Evolutionary conservation across 148 eudicot genomes (phyloP), one percentile per base, ranked within the genome.

Genomic region (Camellia granthamiana): DNA sequence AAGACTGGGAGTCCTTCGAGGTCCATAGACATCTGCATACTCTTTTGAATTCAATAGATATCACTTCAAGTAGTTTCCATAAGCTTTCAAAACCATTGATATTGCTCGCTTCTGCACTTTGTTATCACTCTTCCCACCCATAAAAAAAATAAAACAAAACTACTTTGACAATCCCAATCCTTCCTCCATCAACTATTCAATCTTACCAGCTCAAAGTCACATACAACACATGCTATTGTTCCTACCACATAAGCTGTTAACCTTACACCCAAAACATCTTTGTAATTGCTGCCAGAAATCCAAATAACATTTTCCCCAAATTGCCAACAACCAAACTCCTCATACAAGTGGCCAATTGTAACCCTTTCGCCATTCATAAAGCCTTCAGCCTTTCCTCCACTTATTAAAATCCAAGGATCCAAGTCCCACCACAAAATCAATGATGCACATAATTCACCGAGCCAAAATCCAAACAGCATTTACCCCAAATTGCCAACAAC

Each of bases 281-380:
- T 2, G 42, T 21, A 10, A 16, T 9, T 72, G 59, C 12, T 21
- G 51, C 75, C 19, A 5, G 15, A 54, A 51, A 72, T 72, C 19
- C 75, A 47, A 51, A 72, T 16, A 69, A 11, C 54, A n/a, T 11
- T 49, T n/a, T 51, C 65, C 75, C 21, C 18, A 3, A 44, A 18
- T 69, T 69, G 30, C 51, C 54, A 10, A 46, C 73, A 46, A 16
- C 74, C 74, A 70, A 52, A 23, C 56, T 52, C 76, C 43, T 62
- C 21, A 0, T 51, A 4, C 7, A 19, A 11, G 11, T 54, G 46
- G 73, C 21, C 51, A 69, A 69, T 43, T 69, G 51, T 18, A 43
- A 69, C 11, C 72, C 54, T 69, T 69, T 38, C 46, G 16, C 52
- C 12, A 46, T 15, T 18, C 74, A 47, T 71, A 43, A 68, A 18